These are phyloP conservation scores for Ascosphaera apis DNA, from an alignment of 2,329 filamentous ascomycete species.

Conservation along the genomic window DNA sequence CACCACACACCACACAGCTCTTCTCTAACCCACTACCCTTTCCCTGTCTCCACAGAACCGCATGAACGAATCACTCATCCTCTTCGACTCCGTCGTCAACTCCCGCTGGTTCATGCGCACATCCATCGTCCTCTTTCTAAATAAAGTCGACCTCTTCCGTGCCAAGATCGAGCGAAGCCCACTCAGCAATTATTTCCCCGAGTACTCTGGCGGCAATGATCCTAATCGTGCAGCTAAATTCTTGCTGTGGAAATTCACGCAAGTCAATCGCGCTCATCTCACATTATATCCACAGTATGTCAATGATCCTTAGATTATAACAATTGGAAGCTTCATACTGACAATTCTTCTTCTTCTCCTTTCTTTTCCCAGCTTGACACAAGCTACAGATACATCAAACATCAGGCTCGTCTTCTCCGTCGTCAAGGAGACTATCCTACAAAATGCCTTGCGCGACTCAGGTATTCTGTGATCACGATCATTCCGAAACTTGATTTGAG, in stretches of 20 bases:
- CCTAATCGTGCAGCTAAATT: slow-evolving; percentile 98
- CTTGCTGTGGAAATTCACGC: slow-evolving; percentile 92
- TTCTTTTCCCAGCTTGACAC: slow-evolving; percentile 95
- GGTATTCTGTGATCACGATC: slow-evolving; percentile 50
- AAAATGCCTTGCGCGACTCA: slow-evolving; percentile 94
- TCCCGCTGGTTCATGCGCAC: slow-evolving; percentile 49
- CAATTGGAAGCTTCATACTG: slow-evolving; percentile 97
- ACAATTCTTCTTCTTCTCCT: slow-evolving; percentile 32
- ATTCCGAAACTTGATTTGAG: not conserved
- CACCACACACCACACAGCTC: too few species aligned
- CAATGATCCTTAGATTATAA: slow-evolving; percentile 94
- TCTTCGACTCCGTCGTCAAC: slow-evolving; percentile 44
- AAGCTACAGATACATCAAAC: slow-evolving; percentile 94
- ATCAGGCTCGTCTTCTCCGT: slow-evolving; percentile 99
- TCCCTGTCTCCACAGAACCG: not conserved
- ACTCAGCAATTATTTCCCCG: slow-evolving; percentile 56
- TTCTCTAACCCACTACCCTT: too few species aligned
- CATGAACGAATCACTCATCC: slow-evolving; percentile 1
- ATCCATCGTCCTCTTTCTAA: slow-evolving; percentile 49
- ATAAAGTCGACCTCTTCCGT: slow-evolving; percentile 56
- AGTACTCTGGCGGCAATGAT: slow-evolving; percentile 76
- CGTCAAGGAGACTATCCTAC: slow-evolving; percentile 95
- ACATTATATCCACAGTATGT: slow-evolving; percentile 99
- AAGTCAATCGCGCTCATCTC: slow-evolving; percentile 87
- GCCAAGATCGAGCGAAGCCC: slow-evolving; percentile 50